phyloP scores from a whole-genome alignment of 352 stramenopile genomes.

The Phytopythium cucurbitacearum region DNA sequence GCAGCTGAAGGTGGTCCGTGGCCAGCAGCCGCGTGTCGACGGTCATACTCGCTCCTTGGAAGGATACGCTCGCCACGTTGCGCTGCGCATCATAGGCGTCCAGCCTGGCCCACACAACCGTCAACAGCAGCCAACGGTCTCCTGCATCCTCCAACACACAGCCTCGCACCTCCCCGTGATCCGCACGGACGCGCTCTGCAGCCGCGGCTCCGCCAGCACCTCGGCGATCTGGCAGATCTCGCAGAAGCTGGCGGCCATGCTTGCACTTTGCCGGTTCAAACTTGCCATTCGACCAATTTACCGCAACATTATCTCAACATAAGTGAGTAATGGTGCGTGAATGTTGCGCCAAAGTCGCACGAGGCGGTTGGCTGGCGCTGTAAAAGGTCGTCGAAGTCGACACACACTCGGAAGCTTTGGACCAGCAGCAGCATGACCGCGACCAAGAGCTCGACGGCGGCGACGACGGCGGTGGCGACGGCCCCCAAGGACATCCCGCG shows the following conservation, averaged over 20 bases:
- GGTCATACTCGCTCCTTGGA: conserved; percentile 55
- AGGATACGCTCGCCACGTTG: conserved; percentile 45
- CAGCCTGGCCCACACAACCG: conserved; percentile 18
- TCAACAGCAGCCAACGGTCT: neutral
- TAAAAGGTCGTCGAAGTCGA: conserved; percentile 9
- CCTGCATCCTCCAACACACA: neutral
- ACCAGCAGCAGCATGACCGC: conserved; percentile 11
- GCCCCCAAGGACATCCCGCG: conserved; percentile 30
- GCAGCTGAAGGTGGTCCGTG: conserved; percentile 46
- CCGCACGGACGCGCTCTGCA: conserved; percentile 75
- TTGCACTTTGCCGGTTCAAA: neutral
- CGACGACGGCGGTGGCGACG: conserved; percentile 2
- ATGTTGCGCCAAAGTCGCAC: conserved; percentile 11
- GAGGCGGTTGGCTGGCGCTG: conserved; percentile 17
- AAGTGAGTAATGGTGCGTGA: conserved; percentile 4
- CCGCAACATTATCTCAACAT: neutral
- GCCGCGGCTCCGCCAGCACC: conserved; percentile 48
- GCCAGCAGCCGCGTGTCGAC: conserved; percentile 62
- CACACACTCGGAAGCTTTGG: neutral
- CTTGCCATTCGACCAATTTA: neutral
- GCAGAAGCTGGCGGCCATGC: conserved; percentile 20
- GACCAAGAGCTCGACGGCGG: conserved; percentile 10
- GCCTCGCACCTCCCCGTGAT: conserved; percentile 55
- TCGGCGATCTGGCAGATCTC: conserved; percentile 84
- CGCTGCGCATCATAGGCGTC: conserved; percentile 59